These are phyloP conservation scores for Gastrolobium bilobum DNA, from an alignment of 306 rosid genomes.

Conservation along the genomic window DNA sequence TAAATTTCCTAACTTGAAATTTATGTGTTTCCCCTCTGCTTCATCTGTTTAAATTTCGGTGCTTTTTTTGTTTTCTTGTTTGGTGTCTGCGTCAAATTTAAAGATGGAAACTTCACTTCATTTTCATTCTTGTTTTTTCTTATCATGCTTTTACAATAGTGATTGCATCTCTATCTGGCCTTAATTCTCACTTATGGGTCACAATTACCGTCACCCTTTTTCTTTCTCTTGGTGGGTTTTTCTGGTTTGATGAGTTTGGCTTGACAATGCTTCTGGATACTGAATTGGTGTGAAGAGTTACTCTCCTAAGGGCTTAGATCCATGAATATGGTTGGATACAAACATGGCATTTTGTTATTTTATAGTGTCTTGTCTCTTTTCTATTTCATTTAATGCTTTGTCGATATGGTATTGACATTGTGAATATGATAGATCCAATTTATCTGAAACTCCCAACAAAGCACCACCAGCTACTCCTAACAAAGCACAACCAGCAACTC, in stretches of 20 bases:
- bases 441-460: constrained; percentile 68
- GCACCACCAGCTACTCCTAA: constrained; percentile 44
- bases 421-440: constrained; percentile 73
- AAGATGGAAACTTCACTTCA: constrained; percentile 33
- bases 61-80: constrained; percentile 21
- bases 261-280: constrained; percentile 16
- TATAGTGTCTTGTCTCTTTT: constrained; percentile 24
- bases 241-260: constrained; percentile 48
- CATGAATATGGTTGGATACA: constrained; percentile 32
- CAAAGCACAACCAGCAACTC: constrained; percentile 52
- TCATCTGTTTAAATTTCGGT: constrained; percentile 24
- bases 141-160: constrained; percentile 11
- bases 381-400: constrained; percentile 42
- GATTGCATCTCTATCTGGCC: constrained; percentile 29
- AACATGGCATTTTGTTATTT: constrained; percentile 45
- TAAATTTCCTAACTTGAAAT: constrained; percentile 2
- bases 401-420: constrained; percentile 43
- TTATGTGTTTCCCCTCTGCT: constrained; percentile 13
- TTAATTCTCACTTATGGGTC: constrained; percentile 18
- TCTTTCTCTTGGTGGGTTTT: constrained; percentile 12
- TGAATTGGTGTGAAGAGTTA: constrained; percentile 36
- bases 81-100: constrained; percentile 14
- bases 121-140: background rate
- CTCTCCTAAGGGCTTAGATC: constrained; percentile 59
- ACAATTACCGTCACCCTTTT: background rate